phyloP scores from a whole-genome alignment of 352 stramenopile species.

The Phytopythium kandeliae region DNA sequence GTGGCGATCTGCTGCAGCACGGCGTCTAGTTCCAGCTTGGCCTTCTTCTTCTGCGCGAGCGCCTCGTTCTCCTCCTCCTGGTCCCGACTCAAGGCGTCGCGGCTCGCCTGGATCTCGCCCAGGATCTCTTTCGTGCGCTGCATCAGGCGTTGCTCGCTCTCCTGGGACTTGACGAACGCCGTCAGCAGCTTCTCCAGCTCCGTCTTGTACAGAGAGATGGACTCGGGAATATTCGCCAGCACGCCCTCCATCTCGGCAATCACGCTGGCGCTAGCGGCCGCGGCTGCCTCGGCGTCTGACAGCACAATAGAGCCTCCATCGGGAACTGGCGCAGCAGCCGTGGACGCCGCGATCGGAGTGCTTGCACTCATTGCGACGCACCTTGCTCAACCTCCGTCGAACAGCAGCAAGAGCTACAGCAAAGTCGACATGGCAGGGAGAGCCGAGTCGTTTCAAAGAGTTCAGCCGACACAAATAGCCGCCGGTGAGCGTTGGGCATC shows the following conservation, averaged over 20 bases:
- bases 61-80: conserved; percentile 76
- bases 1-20: conserved; percentile 55
- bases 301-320: background rate
- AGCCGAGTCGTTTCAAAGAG: background rate
- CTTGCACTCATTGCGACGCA: background rate
- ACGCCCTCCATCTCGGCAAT: conserved; percentile 65
- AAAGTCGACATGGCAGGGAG: background rate
- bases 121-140: conserved; percentile 77
- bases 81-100: conserved; percentile 69
- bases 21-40: conserved; percentile 63
- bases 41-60: conserved; percentile 62
- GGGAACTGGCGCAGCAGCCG: background rate
- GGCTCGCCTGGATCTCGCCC: conserved; percentile 65
- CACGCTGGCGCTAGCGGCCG: conserved; percentile 18
- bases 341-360: background rate
- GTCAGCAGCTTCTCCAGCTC: conserved; percentile 96
- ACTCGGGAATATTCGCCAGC: conserved; percentile 58
- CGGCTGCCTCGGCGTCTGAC: background rate
- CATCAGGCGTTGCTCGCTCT: conserved; percentile 91
- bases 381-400: too few relatives aligned
- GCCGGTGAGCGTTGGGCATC: too few relatives aligned
- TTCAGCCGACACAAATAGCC: too few relatives aligned
- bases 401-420: too few relatives aligned
- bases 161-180: conserved; percentile 93
- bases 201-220: conserved; percentile 87